These are phyloP conservation scores for Cladophialophora carrionii DNA, from an alignment of 2,329 filamentous ascomycete genomes.

Conservation along the genomic window DNA sequence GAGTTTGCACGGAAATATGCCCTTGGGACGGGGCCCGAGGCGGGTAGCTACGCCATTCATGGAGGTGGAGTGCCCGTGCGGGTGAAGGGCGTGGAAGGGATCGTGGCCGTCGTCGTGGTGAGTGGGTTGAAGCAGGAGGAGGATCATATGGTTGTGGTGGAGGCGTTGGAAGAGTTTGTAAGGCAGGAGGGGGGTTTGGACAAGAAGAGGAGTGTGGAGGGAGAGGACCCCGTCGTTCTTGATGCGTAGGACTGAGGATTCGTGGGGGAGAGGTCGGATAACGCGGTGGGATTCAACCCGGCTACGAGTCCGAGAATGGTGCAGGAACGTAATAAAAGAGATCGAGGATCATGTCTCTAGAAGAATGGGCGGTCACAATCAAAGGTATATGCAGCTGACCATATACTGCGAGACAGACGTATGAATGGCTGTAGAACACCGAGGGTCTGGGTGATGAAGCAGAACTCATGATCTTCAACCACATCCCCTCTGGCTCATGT, in stretches of 20 bases:
- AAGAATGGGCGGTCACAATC: too few relatives aligned
- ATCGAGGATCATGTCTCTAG: too few relatives aligned
- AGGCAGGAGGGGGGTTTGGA: conserved; percentile 15
- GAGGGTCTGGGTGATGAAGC: too few relatives aligned
- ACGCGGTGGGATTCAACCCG: not conserved
- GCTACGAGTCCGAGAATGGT: too few relatives aligned
- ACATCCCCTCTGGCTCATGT: too few relatives aligned
- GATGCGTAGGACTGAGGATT: not conserved
- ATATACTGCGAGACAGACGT: too few relatives aligned
- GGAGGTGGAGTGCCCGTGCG: conserved; percentile 75
- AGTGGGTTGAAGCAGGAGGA: conserved; percentile 75
- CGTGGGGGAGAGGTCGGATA: not conserved
- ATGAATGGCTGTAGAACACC: too few relatives aligned
- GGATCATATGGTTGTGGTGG: conserved; percentile 75
- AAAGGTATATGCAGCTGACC: too few relatives aligned
- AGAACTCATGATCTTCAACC: too few relatives aligned
- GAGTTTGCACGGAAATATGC: conserved; percentile 66
- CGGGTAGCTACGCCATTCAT: conserved; percentile 72
- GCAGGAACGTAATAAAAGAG: too few relatives aligned
- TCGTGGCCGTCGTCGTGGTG: conserved; percentile 71
- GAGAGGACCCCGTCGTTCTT: not conserved
- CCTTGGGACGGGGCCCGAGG: conserved; percentile 57
- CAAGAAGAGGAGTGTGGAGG: not conserved
- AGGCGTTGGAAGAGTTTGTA: conserved; percentile 64
- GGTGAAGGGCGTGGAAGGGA: conserved; percentile 72